Evolutionary conservation across 2,329 filamentous ascomycete genomes (phyloP), one percentile per base, ranked within the genome.

Genomic region (Ambrosiella xylebori): DNA sequence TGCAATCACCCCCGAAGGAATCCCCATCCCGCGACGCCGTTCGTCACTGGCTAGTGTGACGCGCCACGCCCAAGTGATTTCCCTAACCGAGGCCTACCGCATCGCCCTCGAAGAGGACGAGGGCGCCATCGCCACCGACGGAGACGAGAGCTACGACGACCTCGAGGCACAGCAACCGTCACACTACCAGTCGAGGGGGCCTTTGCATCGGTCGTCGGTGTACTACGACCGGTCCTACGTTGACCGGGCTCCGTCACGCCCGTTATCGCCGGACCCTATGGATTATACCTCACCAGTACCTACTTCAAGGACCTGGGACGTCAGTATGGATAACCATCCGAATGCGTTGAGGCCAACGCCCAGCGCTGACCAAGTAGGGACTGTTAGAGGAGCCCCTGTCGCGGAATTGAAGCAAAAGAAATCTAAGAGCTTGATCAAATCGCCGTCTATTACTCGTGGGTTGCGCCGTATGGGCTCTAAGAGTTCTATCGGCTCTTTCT

Each of bases 21-120:
- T 60, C n/a, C 56, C 59, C 3, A 60, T 60, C 39, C 59, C 59
- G n/a, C 59, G 59, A 27, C 59, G 59, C 59, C 59, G 56, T 44
- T 60, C 59, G 51, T 60, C 59, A 39, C 59, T 60, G 59, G 59
- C 59, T 54, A 60, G 59, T 60, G 59, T 60, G 44, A 60, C 59
- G 51, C 59, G 59, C 56, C 59, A 57, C 39, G 52, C 56, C 8
- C 59, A 60, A 50, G 59, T 60, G 50, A 60, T 60, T 55, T 60
- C 59, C 19, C 52, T 60, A 19, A 57, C 59, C 5, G 59, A 60
- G 36, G 59, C 59, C 15, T 60, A 57, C 19, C 56, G 56, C 17
- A 60, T 60, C 41, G 59, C 59, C 36, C 56, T 60, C 15, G 51
- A 55, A 19, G 59, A 60, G 52, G 59, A 60, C 59, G 56, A 57